Evolutionary conservation across 1,284 basidiomycete species (phyloP).

Genomic region (Heimioporus retisporus): DNA sequence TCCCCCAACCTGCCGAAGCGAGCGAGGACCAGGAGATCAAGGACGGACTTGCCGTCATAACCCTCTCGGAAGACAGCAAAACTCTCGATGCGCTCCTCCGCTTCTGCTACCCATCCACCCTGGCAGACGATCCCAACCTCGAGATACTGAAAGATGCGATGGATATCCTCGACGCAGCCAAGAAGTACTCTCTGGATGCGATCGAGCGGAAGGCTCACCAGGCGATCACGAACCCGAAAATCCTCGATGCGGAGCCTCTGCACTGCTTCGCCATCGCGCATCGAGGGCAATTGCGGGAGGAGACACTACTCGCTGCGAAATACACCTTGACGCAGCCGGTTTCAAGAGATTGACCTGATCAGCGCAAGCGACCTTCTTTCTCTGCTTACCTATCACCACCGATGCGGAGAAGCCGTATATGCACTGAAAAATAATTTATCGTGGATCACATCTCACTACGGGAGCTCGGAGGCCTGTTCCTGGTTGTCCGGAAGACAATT

Average conservation of each 20-base stretch:
- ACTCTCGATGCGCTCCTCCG: too few species aligned
- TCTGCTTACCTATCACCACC: slow-evolving; percentile 28
- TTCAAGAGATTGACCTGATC: slow-evolving; percentile 30
- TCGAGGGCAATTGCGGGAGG: slow-evolving; percentile 11
- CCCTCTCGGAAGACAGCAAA: slow-evolving; percentile 24
- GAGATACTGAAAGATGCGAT: slow-evolving; percentile 20
- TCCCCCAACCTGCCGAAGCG: slow-evolving; percentile 48
- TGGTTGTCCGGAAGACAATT: too few species aligned
- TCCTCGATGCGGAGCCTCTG: too few species aligned
- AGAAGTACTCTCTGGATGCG: slow-evolving; percentile 24
- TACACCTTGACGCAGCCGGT: slow-evolving; percentile 27
- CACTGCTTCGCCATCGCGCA: too few species aligned
- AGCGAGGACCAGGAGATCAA: slow-evolving; percentile 21
- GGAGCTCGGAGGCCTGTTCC: too few species aligned
- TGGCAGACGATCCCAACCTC: slow-evolving; percentile 32
- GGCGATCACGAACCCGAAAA: too few species aligned
- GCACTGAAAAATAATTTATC: background rate
- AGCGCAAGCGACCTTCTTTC: slow-evolving; percentile 27
- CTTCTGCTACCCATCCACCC: slow-evolving; percentile 12
- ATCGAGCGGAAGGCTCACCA: too few species aligned
- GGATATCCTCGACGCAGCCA: slow-evolving; percentile 27
- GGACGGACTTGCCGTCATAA: slow-evolving; percentile 32
- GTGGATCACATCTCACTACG: too few species aligned
- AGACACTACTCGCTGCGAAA: slow-evolving; percentile 5
- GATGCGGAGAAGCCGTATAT: slow-evolving; percentile 26